Conservation (phyloP, 805 yeast genomes). For the Candida chilensis region DNA sequence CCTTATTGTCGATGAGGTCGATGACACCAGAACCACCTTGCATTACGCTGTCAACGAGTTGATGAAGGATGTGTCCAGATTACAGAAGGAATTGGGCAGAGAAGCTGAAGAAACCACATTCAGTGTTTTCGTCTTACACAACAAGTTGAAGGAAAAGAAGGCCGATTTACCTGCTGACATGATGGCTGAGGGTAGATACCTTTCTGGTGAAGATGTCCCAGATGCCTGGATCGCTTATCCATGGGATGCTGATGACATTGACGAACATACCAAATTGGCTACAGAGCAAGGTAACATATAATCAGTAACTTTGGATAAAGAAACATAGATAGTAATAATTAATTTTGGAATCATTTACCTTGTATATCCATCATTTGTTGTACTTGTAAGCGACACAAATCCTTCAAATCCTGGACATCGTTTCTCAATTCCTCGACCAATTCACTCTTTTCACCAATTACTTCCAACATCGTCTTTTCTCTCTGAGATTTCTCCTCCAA, state of each 20-base stretch:
- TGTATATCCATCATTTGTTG: conserved; percentile 75
- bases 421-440: conserved; percentile 76
- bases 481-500: conserved; percentile 24
- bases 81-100: conserved; percentile 53
- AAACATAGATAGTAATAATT: too few relatives aligned
- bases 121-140: conserved; percentile 75
- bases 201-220: conserved; percentile 66
- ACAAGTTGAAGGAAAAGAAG: conserved; percentile 73
- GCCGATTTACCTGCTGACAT: conserved; percentile 61
- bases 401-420: conserved; percentile 85
- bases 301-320: too few relatives aligned
- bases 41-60: conserved; percentile 78
- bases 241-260: conserved; percentile 83
- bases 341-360: conserved; percentile 9
- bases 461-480: conserved; percentile 51
- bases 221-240: conserved; percentile 88
- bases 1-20: conserved; percentile 84
- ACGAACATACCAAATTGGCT: conserved; percentile 61
- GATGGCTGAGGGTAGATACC: conserved; percentile 56
- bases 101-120: conserved; percentile 53
- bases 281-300: conserved; percentile 56
- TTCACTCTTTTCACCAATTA: conserved; percentile 85
- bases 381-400: conserved; percentile 72
- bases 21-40: conserved; percentile 84
- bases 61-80: conserved; percentile 52